Conservation (phyloP, 495 filamentous ascomycete species). For the Aspergillus indologenus region DNA sequence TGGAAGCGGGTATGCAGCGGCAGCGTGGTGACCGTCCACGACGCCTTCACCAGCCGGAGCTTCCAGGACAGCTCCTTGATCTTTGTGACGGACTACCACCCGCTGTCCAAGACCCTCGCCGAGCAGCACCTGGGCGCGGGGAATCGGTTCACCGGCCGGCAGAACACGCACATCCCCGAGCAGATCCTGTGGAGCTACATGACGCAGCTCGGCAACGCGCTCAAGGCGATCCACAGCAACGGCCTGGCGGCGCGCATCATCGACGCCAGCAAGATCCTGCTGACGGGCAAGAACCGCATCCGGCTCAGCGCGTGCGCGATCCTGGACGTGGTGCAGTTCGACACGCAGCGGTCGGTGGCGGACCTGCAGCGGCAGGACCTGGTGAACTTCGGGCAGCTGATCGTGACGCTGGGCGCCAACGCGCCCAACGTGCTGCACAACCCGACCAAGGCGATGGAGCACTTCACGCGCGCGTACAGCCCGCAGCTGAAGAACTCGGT, state of each 20-base stretch:
- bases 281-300: constrained; percentile 68
- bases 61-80: constrained; percentile 95
- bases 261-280: constrained; percentile 77
- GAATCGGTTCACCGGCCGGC: constrained; percentile 49
- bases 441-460: constrained; percentile 62
- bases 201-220: constrained; percentile 83
- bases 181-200: constrained; percentile 87
- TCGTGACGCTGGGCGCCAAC: constrained; percentile 72
- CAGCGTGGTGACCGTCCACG: constrained; percentile 81
- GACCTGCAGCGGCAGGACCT: constrained; percentile 89
- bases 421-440: constrained; percentile 55
- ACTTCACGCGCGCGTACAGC: constrained; percentile 68
- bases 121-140: constrained; percentile 72
- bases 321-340: constrained; percentile 80
- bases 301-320: constrained; percentile 86
- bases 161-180: constrained; percentile 61
- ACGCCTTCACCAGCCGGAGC: constrained; percentile 87
- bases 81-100: constrained; percentile 91
- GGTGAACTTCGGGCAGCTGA: constrained; percentile 77
- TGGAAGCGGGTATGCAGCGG: constrained; percentile 86
- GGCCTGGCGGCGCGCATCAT: constrained; percentile 82
- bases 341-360: constrained; percentile 57
- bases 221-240: constrained; percentile 78
- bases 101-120: constrained; percentile 81
- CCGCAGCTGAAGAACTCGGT: constrained; percentile 70